Conservation (phyloP, 768 basidiomycete genomes). For the Boletus pseudopeckii region DNA sequence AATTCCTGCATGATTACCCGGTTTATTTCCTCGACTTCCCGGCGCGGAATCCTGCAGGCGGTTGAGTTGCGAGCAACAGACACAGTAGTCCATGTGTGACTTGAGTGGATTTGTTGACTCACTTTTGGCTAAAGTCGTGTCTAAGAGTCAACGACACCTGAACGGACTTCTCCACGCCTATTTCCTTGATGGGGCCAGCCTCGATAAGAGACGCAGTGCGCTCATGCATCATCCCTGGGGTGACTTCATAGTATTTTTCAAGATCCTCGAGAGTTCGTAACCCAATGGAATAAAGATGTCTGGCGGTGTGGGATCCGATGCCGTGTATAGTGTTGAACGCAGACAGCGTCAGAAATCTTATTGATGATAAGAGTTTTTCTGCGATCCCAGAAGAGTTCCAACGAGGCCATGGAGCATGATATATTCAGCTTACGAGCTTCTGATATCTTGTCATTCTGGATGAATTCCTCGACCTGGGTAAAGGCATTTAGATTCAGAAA, state of each 20-base stretch:
- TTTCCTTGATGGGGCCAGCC: constrained; percentile 14
- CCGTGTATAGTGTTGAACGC: constrained; percentile 65
- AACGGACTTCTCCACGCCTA: constrained; percentile 41
- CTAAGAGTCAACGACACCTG: constrained; percentile 58
- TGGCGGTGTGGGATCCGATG: constrained; percentile 69
- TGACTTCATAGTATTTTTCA: constrained; percentile 52
- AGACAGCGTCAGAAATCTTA: constrained; percentile 55
- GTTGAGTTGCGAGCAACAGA: neutral
- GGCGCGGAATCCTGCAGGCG: constrained; percentile 58
- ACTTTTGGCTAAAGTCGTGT: constrained; percentile 53
- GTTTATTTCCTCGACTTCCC: constrained; percentile 79
- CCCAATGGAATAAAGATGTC: constrained; percentile 59
- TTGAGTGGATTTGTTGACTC: constrained; percentile 6
- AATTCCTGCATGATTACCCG: constrained; percentile 64
- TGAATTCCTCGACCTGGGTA: constrained; percentile 59
- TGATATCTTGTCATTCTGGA: constrained; percentile 49
- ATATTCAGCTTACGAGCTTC: constrained; percentile 46
- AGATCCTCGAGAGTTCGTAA: constrained; percentile 69
- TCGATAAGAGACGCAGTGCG: constrained; percentile 23
- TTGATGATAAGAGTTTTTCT: constrained; percentile 47
- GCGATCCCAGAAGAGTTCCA: neutral
- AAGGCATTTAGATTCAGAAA: neutral
- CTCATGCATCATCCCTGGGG: constrained; percentile 35
- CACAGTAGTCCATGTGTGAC: neutral
- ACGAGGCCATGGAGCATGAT: constrained; percentile 7